phyloP scores from a whole-genome alignment of 2,329 filamentous ascomycete species.

The Graphiopsis chlorocephala region DNA sequence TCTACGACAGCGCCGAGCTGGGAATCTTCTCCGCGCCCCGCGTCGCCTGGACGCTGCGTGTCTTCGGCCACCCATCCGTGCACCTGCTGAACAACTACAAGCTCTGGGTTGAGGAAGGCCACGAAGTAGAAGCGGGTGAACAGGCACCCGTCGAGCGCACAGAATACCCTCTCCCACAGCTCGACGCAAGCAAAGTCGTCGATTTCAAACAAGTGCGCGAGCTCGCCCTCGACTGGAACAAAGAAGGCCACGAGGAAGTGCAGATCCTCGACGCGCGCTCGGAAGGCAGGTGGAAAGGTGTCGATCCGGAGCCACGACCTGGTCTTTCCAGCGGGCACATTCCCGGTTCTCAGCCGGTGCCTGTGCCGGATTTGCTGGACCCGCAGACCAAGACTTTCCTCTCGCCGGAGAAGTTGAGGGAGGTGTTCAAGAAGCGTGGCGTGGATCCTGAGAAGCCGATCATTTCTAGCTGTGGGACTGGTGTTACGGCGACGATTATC shows the following conservation, averaged over 20 bases:
- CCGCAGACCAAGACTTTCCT: slow-evolving; percentile 78
- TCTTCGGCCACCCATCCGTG: slow-evolving; percentile 85
- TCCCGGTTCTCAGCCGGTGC: slow-evolving; percentile 79
- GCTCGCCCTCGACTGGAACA: slow-evolving; percentile 71
- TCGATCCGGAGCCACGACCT: slow-evolving; percentile 79
- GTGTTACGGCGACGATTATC: slow-evolving; percentile 87
- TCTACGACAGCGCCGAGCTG: slow-evolving; percentile 88
- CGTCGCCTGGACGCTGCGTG: slow-evolving; percentile 87
- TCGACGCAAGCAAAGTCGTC: slow-evolving; percentile 63
- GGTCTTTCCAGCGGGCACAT: slow-evolving; percentile 86
- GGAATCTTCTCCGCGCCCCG: slow-evolving; percentile 93
- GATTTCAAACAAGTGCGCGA: slow-evolving; percentile 80
- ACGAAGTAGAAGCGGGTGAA: slow-evolving; percentile 76
- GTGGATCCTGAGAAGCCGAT: slow-evolving; percentile 77
- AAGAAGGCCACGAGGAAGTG: slow-evolving; percentile 77
- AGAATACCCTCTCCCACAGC: slow-evolving; percentile 43
- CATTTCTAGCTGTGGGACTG: slow-evolving; percentile 86
- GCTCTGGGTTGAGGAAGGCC: slow-evolving; percentile 82
- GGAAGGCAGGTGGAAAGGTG: slow-evolving; percentile 74
- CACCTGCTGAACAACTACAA: slow-evolving; percentile 95
- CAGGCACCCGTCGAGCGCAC: slow-evolving; percentile 48
- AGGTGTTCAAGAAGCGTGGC: slow-evolving; percentile 75
- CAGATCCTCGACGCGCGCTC: slow-evolving; percentile 89
- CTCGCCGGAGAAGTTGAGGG: slow-evolving; percentile 66
- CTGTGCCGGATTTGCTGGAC: slow-evolving; percentile 77